These are phyloP conservation scores for Colletotrichum horii DNA, from an alignment of 2,329 filamentous ascomycete species.

Conservation along the genomic window DNA sequence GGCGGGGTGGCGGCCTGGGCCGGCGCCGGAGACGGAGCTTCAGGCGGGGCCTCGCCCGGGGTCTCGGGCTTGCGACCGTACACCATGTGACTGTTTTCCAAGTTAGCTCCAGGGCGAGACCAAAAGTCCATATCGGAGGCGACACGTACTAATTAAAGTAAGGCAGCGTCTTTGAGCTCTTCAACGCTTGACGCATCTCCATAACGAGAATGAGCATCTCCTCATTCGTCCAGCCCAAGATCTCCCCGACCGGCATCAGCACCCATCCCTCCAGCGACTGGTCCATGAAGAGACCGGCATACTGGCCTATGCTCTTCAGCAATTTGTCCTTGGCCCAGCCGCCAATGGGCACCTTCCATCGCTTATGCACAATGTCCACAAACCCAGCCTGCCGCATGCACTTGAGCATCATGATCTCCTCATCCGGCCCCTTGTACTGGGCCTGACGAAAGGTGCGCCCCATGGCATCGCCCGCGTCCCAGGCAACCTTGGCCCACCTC, in stretches of 20 bases:
- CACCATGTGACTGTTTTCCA: background rate
- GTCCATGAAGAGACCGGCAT: constrained; percentile 26
- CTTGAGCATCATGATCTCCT: background rate
- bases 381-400: constrained; percentile 24
- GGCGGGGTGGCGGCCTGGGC: too few relatives aligned
- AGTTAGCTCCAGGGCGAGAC: background rate
- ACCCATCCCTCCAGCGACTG: constrained; percentile 32
- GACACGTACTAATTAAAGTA: constrained; percentile 1
- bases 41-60: too few relatives aligned
- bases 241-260: constrained; percentile 28
- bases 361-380: constrained; percentile 17
- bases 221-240: constrained; percentile 31
- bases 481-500: constrained; percentile 33
- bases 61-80: background rate
- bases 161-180: background rate
- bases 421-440: constrained; percentile 21
- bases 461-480: constrained; percentile 31
- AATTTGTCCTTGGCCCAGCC: constrained; percentile 19
- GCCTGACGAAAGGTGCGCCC: constrained; percentile 32
- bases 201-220: constrained; percentile 27
- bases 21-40: too few relatives aligned
- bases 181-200: constrained; percentile 21
- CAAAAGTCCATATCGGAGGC: background rate
- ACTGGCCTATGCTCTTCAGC: constrained; percentile 15
- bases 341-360: constrained; percentile 20